Base-by-base conservation (phyloP, 495 filamentous ascomycete species). In the Articulospora tetracladia region DNA sequence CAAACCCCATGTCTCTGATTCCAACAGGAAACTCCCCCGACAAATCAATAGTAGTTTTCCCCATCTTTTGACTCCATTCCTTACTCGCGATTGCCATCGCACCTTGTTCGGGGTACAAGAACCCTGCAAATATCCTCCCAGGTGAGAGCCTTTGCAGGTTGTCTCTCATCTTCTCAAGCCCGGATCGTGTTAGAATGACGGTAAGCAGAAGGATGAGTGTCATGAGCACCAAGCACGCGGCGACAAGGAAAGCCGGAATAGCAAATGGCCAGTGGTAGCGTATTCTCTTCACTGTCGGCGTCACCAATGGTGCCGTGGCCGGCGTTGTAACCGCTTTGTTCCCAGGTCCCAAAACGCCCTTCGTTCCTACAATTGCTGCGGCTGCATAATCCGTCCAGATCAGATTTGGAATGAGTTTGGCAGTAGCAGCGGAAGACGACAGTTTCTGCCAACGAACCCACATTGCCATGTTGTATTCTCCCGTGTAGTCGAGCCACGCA, bases 331-430 rank as follows among this genome's bases (percentile, higher is more conserved):
- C 13, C 13, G 27, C 65, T 1, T 32, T 19, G 44, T 57, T 65
- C 7, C 34, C 41, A 12, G 19, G 55, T 12, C 53, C 58, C 27
- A 62, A 57, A 53, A 64, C 62, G 7, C 62, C 62, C 53, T 66
- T 71, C 0, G 71, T 77, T 0, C 76, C 76, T 1, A 76, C 66
- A 0, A 76, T 67, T 0, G 66, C 64, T 46, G 69, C 69, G 8
- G 76, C 72, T 0, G 72, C 65, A 1, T 70, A 26, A 51, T 80
- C 75, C 0, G 76, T 76, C 69, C 70, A 79, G 28, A 78, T 69
- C 0, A 76, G 66, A 49, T 79, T 74, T 3, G 73, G 49, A 36
- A 79, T 79, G n/a, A 49, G 15, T 0, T 62, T 63, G 1, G 68
- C 63, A 1, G 52, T 54, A 0, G 25, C 12, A 2, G 61, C n/a